Percentiles rank a stretch among this genome's conserved stretches.
Evolutionary conservation across 805 yeast genomes (phyloP).

Genomic region (Millerozyma miso): DNA sequence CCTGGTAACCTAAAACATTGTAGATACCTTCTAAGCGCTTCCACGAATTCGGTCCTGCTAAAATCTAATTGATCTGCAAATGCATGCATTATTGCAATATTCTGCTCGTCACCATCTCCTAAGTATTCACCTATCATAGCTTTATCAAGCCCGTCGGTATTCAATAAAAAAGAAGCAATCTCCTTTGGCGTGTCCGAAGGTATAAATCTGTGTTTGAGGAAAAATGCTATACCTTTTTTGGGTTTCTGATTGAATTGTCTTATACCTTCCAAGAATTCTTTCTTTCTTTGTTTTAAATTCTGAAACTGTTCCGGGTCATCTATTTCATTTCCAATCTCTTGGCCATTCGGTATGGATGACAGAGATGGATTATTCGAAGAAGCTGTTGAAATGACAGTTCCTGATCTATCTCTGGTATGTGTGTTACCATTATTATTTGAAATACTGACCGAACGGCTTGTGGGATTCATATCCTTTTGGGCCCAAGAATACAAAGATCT

Average conservation of each 20-base stretch:
- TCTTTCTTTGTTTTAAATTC: slow-evolving; percentile 75
- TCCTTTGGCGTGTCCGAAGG: slow-evolving; percentile 54
- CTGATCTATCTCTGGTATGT: slow-evolving; percentile 23
- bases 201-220: slow-evolving; percentile 64
- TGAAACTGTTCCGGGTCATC: slow-evolving; percentile 87
- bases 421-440: slow-evolving; percentile 9
- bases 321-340: slow-evolving; percentile 25
- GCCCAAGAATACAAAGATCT: slow-evolving; percentile 85
- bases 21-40: slow-evolving; percentile 76
- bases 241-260: slow-evolving; percentile 82
- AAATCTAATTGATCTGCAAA: slow-evolving; percentile 89
- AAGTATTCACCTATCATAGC: slow-evolving; percentile 83
- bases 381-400: slow-evolving; percentile 26
- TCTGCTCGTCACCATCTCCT: slow-evolving; percentile 81
- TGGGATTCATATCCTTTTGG: slow-evolving; percentile 45
- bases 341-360: slow-evolving; percentile 16
- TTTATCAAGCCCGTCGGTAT: slow-evolving; percentile 75
- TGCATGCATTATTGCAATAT: slow-evolving; percentile 84
- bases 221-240: slow-evolving; percentile 64
- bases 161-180: slow-evolving; percentile 70
- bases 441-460: slow-evolving; percentile 2
- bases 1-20: slow-evolving; percentile 95
- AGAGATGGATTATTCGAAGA: slow-evolving; percentile 23
- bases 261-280: slow-evolving; percentile 72
- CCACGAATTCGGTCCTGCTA: slow-evolving; percentile 63